Conservation (phyloP, 805 yeast species). For the Maudiozyma bulderi region DNA sequence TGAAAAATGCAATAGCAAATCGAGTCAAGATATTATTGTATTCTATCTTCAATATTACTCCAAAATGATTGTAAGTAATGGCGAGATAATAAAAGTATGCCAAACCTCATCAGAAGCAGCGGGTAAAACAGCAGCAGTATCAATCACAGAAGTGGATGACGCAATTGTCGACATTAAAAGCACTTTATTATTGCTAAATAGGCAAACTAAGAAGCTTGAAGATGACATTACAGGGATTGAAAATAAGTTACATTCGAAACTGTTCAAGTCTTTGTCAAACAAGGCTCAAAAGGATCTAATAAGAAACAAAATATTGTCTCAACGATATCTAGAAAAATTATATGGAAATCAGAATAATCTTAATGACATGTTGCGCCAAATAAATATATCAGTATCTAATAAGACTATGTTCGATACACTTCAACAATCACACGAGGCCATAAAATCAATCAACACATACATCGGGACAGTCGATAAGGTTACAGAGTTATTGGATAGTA, state of each 20-base stretch:
- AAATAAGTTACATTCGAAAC: slow-evolving; percentile 14
- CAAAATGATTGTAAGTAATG: slow-evolving; percentile 8
- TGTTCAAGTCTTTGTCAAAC: slow-evolving; percentile 17
- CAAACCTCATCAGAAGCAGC: too few species aligned
- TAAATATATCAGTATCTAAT: slow-evolving; percentile 37
- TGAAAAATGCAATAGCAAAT: not conserved
- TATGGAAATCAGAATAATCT: slow-evolving; percentile 31
- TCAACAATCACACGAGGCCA: slow-evolving; percentile 28
- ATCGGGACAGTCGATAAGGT: slow-evolving; percentile 38
- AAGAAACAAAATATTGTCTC: slow-evolving; percentile 30
- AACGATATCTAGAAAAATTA: slow-evolving; percentile 27
- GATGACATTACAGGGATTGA: slow-evolving; percentile 11
- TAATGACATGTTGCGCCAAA: slow-evolving; percentile 30
- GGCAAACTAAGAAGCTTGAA: slow-evolving; percentile 18
- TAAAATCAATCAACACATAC: slow-evolving; percentile 32
- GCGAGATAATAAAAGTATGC: slow-evolving; percentile 13
- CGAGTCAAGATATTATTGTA: slow-evolving; percentile 13
- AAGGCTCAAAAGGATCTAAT: slow-evolving; percentile 27
- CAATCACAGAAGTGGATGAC: slow-evolving; percentile 28
- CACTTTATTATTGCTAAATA: slow-evolving; percentile 11
- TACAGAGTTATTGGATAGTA: slow-evolving; percentile 32
- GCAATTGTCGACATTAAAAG: slow-evolving; percentile 28
- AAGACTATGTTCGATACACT: slow-evolving; percentile 31
- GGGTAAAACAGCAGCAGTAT: too few species aligned
- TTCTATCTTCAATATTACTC: slow-evolving; percentile 12